phyloP scores from a whole-genome alignment of 1,284 basidiomycete species.

The Cutaneotrichosporon cyanovorans region DNA sequence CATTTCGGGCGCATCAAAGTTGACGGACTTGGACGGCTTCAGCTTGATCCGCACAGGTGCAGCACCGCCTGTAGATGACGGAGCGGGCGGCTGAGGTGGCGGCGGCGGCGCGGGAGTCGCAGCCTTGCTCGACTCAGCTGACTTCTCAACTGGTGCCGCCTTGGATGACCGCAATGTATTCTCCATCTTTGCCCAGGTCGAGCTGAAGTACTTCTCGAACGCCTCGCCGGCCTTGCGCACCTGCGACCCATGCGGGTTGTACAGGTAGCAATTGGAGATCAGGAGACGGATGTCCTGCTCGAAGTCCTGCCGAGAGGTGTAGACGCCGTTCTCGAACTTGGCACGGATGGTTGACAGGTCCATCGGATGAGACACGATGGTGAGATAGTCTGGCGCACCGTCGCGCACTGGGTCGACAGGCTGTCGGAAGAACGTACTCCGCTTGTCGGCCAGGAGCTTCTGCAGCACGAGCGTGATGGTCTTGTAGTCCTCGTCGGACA shows the following conservation, averaged over 20 bases:
- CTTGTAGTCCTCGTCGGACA: conserved; percentile 70
- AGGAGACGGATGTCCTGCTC: conserved; percentile 82
- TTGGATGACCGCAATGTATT: conserved; percentile 28
- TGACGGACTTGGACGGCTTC: conserved; percentile 28
- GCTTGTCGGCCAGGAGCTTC: conserved; percentile 54
- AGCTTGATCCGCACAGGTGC: conserved; percentile 29
- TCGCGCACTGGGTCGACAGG: conserved; percentile 88
- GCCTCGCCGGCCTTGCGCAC: conserved; percentile 69
- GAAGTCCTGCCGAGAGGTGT: conserved; percentile 75
- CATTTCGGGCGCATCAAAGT: conserved; percentile 30
- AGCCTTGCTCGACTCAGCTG: conserved; percentile 1
- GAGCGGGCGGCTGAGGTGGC: conserved; percentile 12
- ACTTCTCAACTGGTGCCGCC: background rate
- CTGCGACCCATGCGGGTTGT: conserved; percentile 67
- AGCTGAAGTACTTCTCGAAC: conserved; percentile 66
- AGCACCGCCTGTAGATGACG: background rate
- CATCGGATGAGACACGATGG: conserved; percentile 88
- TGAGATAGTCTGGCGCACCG: conserved; percentile 78
- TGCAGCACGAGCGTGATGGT: conserved; percentile 73
- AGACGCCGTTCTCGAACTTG: conserved; percentile 75
- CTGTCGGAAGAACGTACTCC: conserved; percentile 56
- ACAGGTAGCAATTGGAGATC: conserved; percentile 78
- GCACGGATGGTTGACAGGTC: conserved; percentile 82
- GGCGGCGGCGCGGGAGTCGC: background rate
- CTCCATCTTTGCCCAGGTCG: conserved; percentile 37